Percentiles rank a stretch among this genome's conserved stretches.
These are phyloP conservation scores for Exutisphaerella laricina DNA, from an alignment of 2,329 filamentous ascomycete species.

Conservation along the genomic window DNA sequence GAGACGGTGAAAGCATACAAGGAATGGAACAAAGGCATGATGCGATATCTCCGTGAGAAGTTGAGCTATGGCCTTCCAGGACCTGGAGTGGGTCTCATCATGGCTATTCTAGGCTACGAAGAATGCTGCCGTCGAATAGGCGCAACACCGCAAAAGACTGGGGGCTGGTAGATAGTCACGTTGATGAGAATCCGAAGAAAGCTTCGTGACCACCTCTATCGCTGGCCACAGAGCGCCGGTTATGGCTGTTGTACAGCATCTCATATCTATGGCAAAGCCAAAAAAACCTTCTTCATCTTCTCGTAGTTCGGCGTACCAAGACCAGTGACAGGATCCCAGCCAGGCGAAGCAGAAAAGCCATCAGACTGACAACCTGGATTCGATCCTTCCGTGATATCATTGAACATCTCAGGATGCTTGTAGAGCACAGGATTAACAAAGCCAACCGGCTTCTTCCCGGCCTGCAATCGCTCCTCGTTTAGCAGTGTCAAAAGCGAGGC, in stretches of 20 bases:
- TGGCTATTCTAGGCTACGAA: conserved; percentile 51
- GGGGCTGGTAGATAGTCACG: conserved; percentile 9
- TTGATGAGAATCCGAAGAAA: too few species aligned
- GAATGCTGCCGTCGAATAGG: conserved; percentile 42
- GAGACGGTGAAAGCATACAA: conserved; percentile 16
- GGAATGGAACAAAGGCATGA: conserved; percentile 37
- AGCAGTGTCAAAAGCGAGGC: conserved; percentile 27
- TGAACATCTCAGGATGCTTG: conserved; percentile 34
- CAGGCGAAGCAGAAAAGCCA: conserved; percentile 25
- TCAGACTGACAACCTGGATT: conserved; percentile 34
- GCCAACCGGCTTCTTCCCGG: conserved; percentile 25
- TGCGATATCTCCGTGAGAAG: conserved; percentile 54
- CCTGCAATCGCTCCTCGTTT: conserved; percentile 22
- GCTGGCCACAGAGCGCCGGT: too few species aligned
- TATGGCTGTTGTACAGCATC: not conserved
- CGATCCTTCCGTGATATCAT: conserved; percentile 31
- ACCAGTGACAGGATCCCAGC: conserved; percentile 33
- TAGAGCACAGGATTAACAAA: conserved; percentile 33
- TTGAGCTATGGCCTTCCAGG: conserved; percentile 50
- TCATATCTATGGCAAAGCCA: conserved; percentile 25
- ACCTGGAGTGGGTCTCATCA: conserved; percentile 48
- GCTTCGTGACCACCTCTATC: too few species aligned
- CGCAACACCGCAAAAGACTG: conserved; percentile 1
- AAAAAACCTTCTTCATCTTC: conserved; percentile 26
- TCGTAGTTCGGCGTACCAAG: conserved; percentile 26